Evolutionary conservation across 495 filamentous ascomycete species (phyloP).

Genomic region (Podospora comata): DNA sequence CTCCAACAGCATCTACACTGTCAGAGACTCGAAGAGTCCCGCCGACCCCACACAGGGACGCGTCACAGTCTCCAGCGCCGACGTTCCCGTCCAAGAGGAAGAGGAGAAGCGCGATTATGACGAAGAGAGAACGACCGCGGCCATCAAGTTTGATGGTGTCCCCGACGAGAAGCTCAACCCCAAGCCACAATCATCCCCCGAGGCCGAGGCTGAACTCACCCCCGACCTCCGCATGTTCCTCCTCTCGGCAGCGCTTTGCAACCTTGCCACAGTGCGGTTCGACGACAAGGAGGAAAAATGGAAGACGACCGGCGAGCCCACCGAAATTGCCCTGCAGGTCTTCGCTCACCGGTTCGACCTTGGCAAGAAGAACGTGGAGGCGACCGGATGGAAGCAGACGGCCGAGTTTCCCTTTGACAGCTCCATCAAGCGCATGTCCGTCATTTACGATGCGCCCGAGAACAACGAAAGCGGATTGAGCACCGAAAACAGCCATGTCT

Average conservation of each 20-base stretch:
- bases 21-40: conserved; percentile 57
- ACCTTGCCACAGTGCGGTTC: conserved; percentile 66
- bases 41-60: conserved; percentile 56
- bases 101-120: conserved; percentile 47
- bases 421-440: conserved; percentile 79
- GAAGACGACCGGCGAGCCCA: conserved; percentile 77
- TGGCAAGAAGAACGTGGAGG: conserved; percentile 52
- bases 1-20: conserved; percentile 49
- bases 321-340: conserved; percentile 79
- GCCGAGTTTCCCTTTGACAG: conserved; percentile 81
- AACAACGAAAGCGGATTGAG: conserved; percentile 29
- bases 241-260: conserved; percentile 71
- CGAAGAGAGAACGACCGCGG: conserved; percentile 49
- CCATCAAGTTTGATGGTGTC: conserved; percentile 51
- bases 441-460: conserved; percentile 55
- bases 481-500: conserved; percentile 51
- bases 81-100: conserved; percentile 23
- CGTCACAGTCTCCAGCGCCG: conserved; percentile 26
- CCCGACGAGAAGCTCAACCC: conserved; percentile 43
- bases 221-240: conserved; percentile 61
- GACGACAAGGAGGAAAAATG: conserved; percentile 54
- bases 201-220: conserved; percentile 35
- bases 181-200: conserved; percentile 15
- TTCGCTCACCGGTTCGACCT: conserved; percentile 68
- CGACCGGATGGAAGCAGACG: conserved; percentile 59